phyloP scores from a whole-genome alignment of 768 basidiomycete genomes.

The Podaxis sp. region DNA sequence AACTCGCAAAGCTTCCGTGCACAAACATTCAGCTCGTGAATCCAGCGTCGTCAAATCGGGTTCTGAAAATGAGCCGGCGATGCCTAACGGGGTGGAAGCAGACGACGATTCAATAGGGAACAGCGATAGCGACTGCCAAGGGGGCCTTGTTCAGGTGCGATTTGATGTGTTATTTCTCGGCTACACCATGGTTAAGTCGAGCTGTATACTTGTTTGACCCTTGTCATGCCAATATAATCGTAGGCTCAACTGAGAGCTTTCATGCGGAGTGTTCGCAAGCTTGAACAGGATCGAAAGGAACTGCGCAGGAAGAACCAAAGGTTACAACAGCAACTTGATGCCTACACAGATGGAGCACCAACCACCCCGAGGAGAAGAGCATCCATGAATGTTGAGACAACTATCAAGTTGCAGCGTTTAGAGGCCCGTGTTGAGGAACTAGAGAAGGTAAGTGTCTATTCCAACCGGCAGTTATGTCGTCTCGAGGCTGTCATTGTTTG shows the following conservation, averaged over 20 bases:
- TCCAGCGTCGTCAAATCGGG: neutral
- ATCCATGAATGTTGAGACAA: conserved; percentile 5
- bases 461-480: neutral
- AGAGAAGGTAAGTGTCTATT: conserved; percentile 17
- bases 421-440: conserved; percentile 18
- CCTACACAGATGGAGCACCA: conserved; percentile 3
- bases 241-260: neutral
- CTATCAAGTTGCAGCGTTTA: conserved; percentile 10
- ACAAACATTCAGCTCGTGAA: neutral
- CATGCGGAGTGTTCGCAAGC: neutral
- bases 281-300: conserved; percentile 17
- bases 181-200: neutral
- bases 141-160: conserved; percentile 8
- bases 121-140: neutral
- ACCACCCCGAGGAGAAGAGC: conserved; percentile 9
- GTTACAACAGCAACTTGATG: conserved; percentile 17
- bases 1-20: neutral
- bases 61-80: neutral
- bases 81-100: neutral
- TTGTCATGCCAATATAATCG: neutral
- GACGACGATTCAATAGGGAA: neutral
- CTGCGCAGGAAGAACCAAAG: conserved; percentile 21
- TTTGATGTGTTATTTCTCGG: neutral
- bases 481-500: neutral
- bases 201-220: neutral